Percentiles rank a stretch among this genome's conserved stretches.
Evolutionary conservation across 106 monocot species (phyloP).

Genomic region (Iris macrosiphon): DNA sequence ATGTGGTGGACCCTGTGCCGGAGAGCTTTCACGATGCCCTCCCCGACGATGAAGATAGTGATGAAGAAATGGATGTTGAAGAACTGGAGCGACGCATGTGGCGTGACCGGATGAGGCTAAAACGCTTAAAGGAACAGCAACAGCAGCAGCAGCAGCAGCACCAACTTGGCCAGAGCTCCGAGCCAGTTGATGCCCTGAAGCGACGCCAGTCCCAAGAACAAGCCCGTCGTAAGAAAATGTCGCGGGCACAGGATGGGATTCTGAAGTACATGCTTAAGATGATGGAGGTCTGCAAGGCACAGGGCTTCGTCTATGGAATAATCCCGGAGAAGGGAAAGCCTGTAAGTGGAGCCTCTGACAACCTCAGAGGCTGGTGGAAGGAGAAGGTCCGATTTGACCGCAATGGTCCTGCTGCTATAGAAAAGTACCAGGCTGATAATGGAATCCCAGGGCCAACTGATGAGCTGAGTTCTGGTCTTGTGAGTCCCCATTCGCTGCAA

Average conservation of each 20-base stretch:
- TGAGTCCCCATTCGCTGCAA: conserved; percentile 46
- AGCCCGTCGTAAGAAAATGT: conserved; percentile 49
- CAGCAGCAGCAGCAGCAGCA: conserved; percentile 10
- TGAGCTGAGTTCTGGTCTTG: conserved; percentile 19
- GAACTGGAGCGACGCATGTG: conserved; percentile 48
- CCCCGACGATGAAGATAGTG: conserved; percentile 37
- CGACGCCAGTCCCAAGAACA: conserved; percentile 50
- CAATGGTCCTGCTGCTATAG: conserved; percentile 43
- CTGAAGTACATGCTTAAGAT: conserved; percentile 58
- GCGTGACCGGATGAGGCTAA: conserved; percentile 31
- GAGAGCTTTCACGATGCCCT: conserved; percentile 16
- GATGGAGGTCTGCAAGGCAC: conserved; percentile 62
- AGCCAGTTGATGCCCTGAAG: conserved; percentile 18
- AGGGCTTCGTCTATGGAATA: conserved; percentile 51
- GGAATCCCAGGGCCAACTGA: conserved; percentile 16
- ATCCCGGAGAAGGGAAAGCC: conserved; percentile 59
- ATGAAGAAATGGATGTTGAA: conserved; percentile 42
- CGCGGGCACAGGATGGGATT: conserved; percentile 46
- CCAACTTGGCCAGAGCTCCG: not conserved
- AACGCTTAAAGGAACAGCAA: conserved; percentile 37
- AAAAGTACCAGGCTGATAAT: conserved; percentile 35
- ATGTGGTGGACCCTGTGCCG: not conserved
- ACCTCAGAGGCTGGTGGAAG: conserved; percentile 54
- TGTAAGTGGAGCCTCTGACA: conserved; percentile 46
- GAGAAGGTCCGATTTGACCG: conserved; percentile 46